Percentiles rank a stretch among this genome's conserved stretches.
Evolutionary conservation across 164 flowering plant genomes (phyloP).

Genomic region (Magnolia kwangsiensis): DNA sequence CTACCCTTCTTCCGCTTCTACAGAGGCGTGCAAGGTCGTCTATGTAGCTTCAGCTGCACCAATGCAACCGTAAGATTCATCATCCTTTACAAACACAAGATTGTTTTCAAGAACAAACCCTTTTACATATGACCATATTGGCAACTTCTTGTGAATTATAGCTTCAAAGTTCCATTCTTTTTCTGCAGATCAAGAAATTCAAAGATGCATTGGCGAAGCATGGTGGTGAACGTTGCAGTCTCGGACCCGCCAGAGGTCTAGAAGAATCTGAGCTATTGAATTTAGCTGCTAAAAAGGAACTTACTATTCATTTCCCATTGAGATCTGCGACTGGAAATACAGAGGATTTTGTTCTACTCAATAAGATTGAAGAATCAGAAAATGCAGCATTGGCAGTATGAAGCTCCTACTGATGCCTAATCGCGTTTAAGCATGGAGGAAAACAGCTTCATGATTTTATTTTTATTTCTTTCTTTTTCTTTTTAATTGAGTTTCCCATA

Average conservation of each 20-base stretch:
- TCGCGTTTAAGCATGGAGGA: too few relatives aligned
- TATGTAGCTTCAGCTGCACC: conserved; percentile 90
- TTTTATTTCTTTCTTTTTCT: too few relatives aligned
- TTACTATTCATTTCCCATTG: conserved; percentile 7
- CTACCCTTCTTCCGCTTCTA: conserved; percentile 87
- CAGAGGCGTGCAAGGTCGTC: conserved; percentile 78
- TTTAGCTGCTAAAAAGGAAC: conserved; percentile 42
- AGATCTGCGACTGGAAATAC: too few relatives aligned
- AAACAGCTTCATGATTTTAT: too few relatives aligned
- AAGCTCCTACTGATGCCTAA: too few relatives aligned
- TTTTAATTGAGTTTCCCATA: too few relatives aligned
- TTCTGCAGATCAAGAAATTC: conserved; percentile 69
- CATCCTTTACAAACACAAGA: neutral
- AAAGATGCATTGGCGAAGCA: conserved; percentile 75
- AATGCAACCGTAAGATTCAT: conserved; percentile 66
- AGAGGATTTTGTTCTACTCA: too few relatives aligned
- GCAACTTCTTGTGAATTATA: too few relatives aligned
- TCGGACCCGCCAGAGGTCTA: conserved; percentile 74
- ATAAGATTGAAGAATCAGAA: too few relatives aligned
- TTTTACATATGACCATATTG: too few relatives aligned
- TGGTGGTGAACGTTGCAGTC: conserved; percentile 41
- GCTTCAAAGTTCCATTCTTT: neutral
- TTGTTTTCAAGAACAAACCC: neutral
- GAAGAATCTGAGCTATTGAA: conserved; percentile 57
- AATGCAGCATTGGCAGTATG: too few relatives aligned